These are phyloP conservation scores for Symmetrospora coprosmae DNA, from an alignment of 768 basidiomycete genomes.

Conservation along the genomic window DNA sequence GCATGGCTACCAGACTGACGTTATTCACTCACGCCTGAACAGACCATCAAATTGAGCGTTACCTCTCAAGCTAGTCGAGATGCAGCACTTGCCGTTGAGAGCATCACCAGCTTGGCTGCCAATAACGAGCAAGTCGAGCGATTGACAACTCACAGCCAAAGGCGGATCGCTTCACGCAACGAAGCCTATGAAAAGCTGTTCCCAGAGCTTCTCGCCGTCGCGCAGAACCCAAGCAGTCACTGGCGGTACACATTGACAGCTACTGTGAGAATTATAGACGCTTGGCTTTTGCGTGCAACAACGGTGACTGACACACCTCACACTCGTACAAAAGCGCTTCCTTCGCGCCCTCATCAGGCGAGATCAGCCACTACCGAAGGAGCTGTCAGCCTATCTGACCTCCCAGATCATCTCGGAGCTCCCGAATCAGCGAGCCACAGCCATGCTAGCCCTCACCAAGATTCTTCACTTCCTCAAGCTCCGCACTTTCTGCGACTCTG, in stretches of 20 bases:
- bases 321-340: no score
- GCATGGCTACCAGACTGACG: background rate
- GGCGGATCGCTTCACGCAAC: constrained; percentile 26
- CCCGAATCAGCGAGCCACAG: constrained; percentile 28
- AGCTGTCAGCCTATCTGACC: constrained; percentile 25
- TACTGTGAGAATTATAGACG: constrained; percentile 30
- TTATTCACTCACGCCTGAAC: background rate
- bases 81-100: background rate
- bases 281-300: background rate
- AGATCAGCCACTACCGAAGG: constrained; percentile 39
- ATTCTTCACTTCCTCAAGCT: constrained; percentile 62
- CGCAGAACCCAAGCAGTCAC: constrained; percentile 51
- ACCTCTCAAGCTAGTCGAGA: background rate
- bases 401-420: constrained; percentile 30
- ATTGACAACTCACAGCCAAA: constrained; percentile 2
- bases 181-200: constrained; percentile 28
- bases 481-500: constrained; percentile 51
- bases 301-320: no score
- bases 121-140: background rate
- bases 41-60: constrained; percentile 5
- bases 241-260: constrained; percentile 68
- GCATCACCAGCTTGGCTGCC: background rate
- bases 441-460: constrained; percentile 47
- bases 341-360: constrained; percentile 56
- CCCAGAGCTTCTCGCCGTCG: constrained; percentile 46